Conservation (phyloP, 352 stramenopile genomes). For the Pythium aphanidermatum region DNA sequence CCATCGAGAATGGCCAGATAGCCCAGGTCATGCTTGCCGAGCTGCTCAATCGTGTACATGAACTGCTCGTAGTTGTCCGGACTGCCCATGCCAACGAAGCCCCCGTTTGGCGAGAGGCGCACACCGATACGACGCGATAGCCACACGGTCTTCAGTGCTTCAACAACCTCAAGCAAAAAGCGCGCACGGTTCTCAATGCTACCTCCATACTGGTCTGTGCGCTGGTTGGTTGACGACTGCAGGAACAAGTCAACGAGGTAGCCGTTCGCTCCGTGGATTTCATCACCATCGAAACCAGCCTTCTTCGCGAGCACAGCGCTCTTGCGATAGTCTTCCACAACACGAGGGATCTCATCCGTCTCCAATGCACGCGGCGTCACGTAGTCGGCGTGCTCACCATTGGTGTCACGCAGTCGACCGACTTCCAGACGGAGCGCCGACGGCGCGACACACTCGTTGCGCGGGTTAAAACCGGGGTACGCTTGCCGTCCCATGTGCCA, state of each 20-base stretch:
- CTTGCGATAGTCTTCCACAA: constrained; percentile 54
- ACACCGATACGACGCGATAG: constrained; percentile 13
- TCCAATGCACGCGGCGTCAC: constrained; percentile 49
- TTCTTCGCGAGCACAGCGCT: constrained; percentile 36
- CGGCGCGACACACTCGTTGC: constrained; percentile 23
- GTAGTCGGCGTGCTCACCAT: constrained; percentile 31
- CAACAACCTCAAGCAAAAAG: constrained; percentile 50
- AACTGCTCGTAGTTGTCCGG: no score
- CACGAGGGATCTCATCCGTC: constrained; percentile 52
- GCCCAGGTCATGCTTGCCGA: constrained; percentile 42
- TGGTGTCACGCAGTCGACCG: constrained; percentile 15
- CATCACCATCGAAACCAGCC: constrained; percentile 25
- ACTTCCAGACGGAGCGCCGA: constrained; percentile 2
- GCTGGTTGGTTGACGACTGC: constrained; percentile 47
- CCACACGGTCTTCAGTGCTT: constrained; percentile 19
- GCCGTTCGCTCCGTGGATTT: constrained; percentile 83
- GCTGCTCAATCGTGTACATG: no score
- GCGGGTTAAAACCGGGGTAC: constrained; percentile 29
- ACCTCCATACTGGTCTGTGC: constrained; percentile 71
- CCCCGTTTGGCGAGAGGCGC: constrained; percentile 13
- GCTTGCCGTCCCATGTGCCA: constrained; percentile 63
- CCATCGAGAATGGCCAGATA: constrained; percentile 47
- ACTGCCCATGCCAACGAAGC: constrained; percentile 12
- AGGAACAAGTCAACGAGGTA: constrained; percentile 88
- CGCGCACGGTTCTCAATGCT: constrained; percentile 58